Base-by-base conservation (phyloP, 2,329 filamentous ascomycete genomes). In the Colletotrichum paranaense region DNA sequence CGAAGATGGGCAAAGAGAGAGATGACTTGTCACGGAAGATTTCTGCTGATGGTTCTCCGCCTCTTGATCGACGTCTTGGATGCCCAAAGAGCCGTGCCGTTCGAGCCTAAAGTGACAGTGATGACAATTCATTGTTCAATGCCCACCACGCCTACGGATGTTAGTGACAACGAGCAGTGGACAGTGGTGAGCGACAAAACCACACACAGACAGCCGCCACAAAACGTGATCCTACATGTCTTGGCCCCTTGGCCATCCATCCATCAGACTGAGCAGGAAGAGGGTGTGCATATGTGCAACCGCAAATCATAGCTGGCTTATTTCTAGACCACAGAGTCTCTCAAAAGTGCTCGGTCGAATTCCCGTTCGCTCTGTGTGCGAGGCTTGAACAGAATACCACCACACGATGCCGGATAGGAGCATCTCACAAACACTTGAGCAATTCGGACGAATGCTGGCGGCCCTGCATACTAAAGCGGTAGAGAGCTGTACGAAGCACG, bases 1-100 rank as follows among this genome's bases (percentile, higher is more conserved):
- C n/a, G n/a, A 24, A 24, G n/a, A 28, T 24, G 53, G 42, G 59
- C 53, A 67, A 32, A 53, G 24, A 60, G 60, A 30, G 28, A 59
- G 26, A 57, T 24, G 64, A 38, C 32, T 22, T 53, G 67, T 59
- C 68, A 38, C 49, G 59, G 63, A 55, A 53, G 19, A 11, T 8
- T 55, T 52, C 42, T 53, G 63, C 68, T 62, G 56, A 67, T 67
- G 32, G 30, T 59, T 49, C 42, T 67, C 56, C 32, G 32, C 55
- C 56, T 59, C 42, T 30, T 62, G 68, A 68, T 68, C 38, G 66
- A 58, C 53, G 30, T 26, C 58, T 59, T 55, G 58, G 35, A 42
- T 68, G 16, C 35, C 42, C 22, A 49, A 55, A 65, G 57, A 53
- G 16, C 53, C 70, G 60, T 65, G 70, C 67, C 60, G 55, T 65